Conservation (phyloP, 2,329 filamentous ascomycete genomes). For the Emergomyces africanus region DNA sequence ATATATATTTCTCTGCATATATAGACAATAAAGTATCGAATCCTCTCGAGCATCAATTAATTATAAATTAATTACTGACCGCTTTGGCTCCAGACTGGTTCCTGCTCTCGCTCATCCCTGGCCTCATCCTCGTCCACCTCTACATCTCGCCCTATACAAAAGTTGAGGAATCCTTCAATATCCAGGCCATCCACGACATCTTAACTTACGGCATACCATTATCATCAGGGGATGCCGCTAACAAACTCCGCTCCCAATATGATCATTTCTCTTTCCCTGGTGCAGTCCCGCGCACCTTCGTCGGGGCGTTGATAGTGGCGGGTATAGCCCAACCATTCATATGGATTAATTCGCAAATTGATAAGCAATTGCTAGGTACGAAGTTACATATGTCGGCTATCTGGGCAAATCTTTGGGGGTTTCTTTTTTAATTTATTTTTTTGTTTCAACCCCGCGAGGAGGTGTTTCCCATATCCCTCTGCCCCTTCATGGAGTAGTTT, state of each 20-base stretch:
- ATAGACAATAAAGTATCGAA: not conserved
- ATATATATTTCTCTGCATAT: not conserved
- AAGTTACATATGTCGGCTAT: not conserved
- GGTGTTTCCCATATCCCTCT: not conserved
- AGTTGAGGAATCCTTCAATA: constrained; percentile 96
- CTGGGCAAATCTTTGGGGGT: not conserved
- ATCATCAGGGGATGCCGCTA: constrained; percentile 43
- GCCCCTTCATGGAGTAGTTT: not conserved
- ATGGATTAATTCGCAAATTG: constrained; percentile 42
- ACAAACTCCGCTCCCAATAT: constrained; percentile 51
- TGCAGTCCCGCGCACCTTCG: constrained; percentile 80
- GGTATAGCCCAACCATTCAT: constrained; percentile 57
- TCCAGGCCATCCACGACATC: constrained; percentile 88
- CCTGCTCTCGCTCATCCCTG: constrained; percentile 44
- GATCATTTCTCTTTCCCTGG: constrained; percentile 88
- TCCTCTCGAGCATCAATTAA: not conserved
- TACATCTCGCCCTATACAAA: constrained; percentile 77
- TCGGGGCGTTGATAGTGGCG: constrained; percentile 66
- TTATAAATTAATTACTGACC: not conserved
- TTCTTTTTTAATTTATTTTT: too few relatives aligned
- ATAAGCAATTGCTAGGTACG: constrained; percentile 45
- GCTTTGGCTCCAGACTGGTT: constrained; percentile 32
- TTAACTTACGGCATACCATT: constrained; percentile 67
- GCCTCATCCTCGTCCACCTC: constrained; percentile 56
- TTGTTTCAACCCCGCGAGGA: not conserved